phyloP scores from a whole-genome alignment of 495 filamentous ascomycete genomes.

The Aspergillus homomorphus region DNA sequence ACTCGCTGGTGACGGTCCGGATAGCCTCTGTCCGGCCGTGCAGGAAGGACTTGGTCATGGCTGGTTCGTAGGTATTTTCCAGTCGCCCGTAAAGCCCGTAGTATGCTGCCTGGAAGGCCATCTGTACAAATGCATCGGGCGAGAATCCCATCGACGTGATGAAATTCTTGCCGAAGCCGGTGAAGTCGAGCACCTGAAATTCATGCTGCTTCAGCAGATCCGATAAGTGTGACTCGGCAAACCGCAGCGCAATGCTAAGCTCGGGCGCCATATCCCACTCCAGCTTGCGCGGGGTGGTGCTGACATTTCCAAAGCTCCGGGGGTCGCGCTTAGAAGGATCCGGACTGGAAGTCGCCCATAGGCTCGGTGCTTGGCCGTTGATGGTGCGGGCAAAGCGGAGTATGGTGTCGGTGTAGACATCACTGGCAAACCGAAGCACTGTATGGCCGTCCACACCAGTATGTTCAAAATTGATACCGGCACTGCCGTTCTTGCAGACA shows the following conservation, averaged over 20 bases:
- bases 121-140: slow-evolving; percentile 95
- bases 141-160: slow-evolving; percentile 97
- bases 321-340: slow-evolving; percentile 95
- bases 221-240: slow-evolving; percentile 91
- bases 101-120: slow-evolving; percentile 99
- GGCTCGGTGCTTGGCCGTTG: slow-evolving; percentile 86
- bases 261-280: slow-evolving; percentile 98
- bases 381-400: slow-evolving; percentile 93
- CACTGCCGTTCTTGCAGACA: slow-evolving; percentile 96
- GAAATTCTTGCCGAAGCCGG: slow-evolving; percentile 89
- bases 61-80: slow-evolving; percentile 94
- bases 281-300: slow-evolving; percentile 89
- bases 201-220: slow-evolving; percentile 97
- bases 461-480: slow-evolving; percentile 98
- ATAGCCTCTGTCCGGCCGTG: slow-evolving; percentile 96
- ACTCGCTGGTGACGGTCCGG: slow-evolving; percentile 76
- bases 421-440: slow-evolving; percentile 90
- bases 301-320: slow-evolving; percentile 89
- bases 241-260: slow-evolving; percentile 83
- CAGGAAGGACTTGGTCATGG: slow-evolving; percentile 93
- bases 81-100: slow-evolving; percentile 93
- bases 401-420: slow-evolving; percentile 97
- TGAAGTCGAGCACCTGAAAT: slow-evolving; percentile 88
- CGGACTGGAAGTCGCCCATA: slow-evolving; percentile 88
- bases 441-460: slow-evolving; percentile 98